A percentile compares a stretch with the other conserved stretches of the same genome.
These are phyloP conservation scores for Phlebiopsis gigantea DNA, from an alignment of 768 basidiomycete species.

Conservation along the genomic window DNA sequence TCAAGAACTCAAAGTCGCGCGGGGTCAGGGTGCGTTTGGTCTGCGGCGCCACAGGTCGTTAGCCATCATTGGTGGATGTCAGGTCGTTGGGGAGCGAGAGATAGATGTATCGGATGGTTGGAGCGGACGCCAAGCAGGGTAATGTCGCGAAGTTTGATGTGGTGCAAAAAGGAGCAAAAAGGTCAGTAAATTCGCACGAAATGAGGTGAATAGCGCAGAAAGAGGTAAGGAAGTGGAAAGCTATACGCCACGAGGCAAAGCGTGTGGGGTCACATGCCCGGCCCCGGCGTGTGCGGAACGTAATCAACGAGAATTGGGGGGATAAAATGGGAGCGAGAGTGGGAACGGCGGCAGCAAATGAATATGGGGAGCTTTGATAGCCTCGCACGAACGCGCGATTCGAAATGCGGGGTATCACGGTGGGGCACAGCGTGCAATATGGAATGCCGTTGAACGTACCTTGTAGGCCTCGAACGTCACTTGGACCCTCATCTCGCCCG, in stretches of 20 bases:
- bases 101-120: not conserved
- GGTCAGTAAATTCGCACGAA: not conserved
- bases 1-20: slow-evolving; percentile 96
- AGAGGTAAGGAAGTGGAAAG: slow-evolving; percentile 3
- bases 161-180: not conserved
- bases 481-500: slow-evolving; percentile 92
- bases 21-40: slow-evolving; percentile 85
- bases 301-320: not conserved
- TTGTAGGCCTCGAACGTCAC: slow-evolving; percentile 90
- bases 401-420: not conserved
- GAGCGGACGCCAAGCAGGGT: not conserved
- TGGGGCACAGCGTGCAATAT: not conserved
- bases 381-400: not conserved
- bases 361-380: not conserved
- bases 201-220: not conserved
- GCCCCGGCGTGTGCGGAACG: not conserved
- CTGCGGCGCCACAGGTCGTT: slow-evolving; percentile 31
- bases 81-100: not conserved
- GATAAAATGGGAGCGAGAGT: slow-evolving; percentile 4
- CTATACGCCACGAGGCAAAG: not conserved
- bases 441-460: slow-evolving; percentile 40
- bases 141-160: not conserved
- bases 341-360: not conserved
- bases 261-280: slow-evolving; percentile 3
- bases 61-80: not conserved